A percentile compares a stretch with the other conserved stretches of the same genome.
These are phyloP conservation scores for Eragrostis tef DNA, from an alignment of 202 grass and related monocot species.

Conservation along the genomic window DNA sequence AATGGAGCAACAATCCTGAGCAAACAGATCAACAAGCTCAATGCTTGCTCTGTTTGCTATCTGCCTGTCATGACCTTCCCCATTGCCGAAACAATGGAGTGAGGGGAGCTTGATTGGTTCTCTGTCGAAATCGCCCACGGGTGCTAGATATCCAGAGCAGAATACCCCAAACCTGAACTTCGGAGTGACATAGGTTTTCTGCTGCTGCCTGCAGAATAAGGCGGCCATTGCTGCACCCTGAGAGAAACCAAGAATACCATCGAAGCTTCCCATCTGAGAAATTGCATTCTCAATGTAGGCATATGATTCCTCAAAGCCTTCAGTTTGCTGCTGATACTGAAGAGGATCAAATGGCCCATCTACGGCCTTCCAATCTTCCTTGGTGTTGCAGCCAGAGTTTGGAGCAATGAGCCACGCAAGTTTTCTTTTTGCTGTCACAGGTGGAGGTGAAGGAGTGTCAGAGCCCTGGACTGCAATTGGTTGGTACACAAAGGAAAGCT, in stretches of 20 bases:
- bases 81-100: constrained; percentile 75
- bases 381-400: constrained; percentile 24
- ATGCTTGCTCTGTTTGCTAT: constrained; percentile 62
- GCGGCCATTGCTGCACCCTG: constrained; percentile 86
- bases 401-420: constrained; percentile 72
- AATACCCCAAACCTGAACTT: constrained; percentile 77
- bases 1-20: constrained; percentile 46
- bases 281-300: constrained; percentile 55
- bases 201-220: constrained; percentile 71
- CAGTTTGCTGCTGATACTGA: constrained; percentile 79
- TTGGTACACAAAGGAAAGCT: constrained; percentile 73
- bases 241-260: constrained; percentile 86
- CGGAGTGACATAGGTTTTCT: constrained; percentile 35
- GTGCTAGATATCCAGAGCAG: constrained; percentile 72
- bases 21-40: constrained; percentile 58
- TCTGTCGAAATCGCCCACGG: constrained; percentile 17
- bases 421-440: constrained; percentile 54
- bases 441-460: constrained; percentile 34
- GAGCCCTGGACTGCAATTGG: constrained; percentile 36
- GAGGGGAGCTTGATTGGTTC: constrained; percentile 70
- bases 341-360: constrained; percentile 66
- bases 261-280: constrained; percentile 57
- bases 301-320: constrained; percentile 75
- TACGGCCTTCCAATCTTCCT: constrained; percentile 64
- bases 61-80: constrained; percentile 73